Base-by-base conservation (phyloP, 306 rosid genomes). In the Dalbergia cultrata region DNA sequence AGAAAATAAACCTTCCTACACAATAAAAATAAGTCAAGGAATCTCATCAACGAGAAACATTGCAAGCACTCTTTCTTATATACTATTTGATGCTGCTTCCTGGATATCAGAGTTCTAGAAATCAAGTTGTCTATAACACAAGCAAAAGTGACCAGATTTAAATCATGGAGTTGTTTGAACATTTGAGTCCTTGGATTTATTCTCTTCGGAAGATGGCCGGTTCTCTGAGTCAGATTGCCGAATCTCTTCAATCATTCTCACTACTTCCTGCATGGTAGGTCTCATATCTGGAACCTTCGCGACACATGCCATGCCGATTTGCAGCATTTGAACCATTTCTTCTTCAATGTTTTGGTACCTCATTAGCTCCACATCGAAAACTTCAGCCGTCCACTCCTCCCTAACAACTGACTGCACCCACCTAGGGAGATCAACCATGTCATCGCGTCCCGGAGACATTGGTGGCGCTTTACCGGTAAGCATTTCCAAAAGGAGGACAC, bases 381-480 rank as follows among this genome's bases (percentile, higher is more conserved):
- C 98, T 91, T 94, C 98, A 0, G 98, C 98, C 0, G 98, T 94
- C 98, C 98, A 94, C 85, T 94, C 98, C 80, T 94, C 98, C 87
- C 98, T 77, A 58, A 94, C 97, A 5, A 94, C 98, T 1, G 98
- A 94, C 67, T 92, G 98, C 39, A 94, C 98, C 98, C 98, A 94
- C 70, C 97, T 89, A 1, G 98, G 98, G 74, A 94, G 98, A 87
- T 94, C 98, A 76, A 87, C 98, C 93, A 88, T 88, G 57, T 94
- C 98, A 14, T 94, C 98, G 3, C 97, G 96, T 26, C 89, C 90
- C 0, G 98, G 98, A 43, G 98, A 94, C 80, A 83, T 91, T 59
- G 89, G 91, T 4, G 97, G 98, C 17, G 97, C 97, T 79, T 94
- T 94, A 64, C 98, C 98, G 0, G 98, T 94, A 75, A 94, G 86